These are phyloP conservation scores for Plasmodium ovale DNA, from an alignment of 169 alveolate genomes.

Conservation along the genomic window DNA sequence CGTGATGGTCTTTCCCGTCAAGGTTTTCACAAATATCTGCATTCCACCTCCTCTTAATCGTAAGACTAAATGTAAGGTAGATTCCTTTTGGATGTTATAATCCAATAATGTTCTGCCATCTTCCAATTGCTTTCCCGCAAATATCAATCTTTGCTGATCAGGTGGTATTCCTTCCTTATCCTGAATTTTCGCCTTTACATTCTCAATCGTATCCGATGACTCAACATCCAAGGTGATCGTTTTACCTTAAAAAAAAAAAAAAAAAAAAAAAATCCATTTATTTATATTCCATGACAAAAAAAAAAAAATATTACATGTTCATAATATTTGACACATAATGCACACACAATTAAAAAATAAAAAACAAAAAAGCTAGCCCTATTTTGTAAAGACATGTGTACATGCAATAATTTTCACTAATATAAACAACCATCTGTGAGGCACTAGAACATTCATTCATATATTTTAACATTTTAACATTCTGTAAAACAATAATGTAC, in stretches of 20 bases:
- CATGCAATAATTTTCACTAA: neutral
- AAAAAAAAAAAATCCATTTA: slow-evolving; percentile 80
- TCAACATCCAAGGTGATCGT: slow-evolving; percentile 97
- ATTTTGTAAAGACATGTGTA: too few relatives aligned
- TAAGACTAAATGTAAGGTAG: slow-evolving; percentile 96
- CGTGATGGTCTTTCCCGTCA: slow-evolving; percentile 93
- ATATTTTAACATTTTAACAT: too few relatives aligned
- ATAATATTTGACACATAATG: neutral
- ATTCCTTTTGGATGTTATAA: slow-evolving; percentile 98
- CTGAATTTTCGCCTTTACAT: slow-evolving; percentile 97
- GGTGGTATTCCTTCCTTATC: slow-evolving; percentile 99
- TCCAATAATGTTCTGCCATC: slow-evolving; percentile 99
- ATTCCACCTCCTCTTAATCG: slow-evolving; percentile 84
- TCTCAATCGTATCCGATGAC: slow-evolving; percentile 97
- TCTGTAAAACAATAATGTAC: too few relatives aligned
- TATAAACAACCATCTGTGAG: neutral
- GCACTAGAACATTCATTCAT: too few relatives aligned
- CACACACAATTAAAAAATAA: neutral
- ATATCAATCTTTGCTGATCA: slow-evolving; percentile 99
- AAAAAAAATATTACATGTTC: slow-evolving; percentile 52
- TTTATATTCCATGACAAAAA: neutral
- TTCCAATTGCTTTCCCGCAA: slow-evolving; percentile 99
- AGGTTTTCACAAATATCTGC: slow-evolving; percentile 85
- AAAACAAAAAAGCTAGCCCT: too few relatives aligned
- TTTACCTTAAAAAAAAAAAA: slow-evolving; percentile 81